Percentiles rank a stretch among this genome's conserved stretches.
Conservation (phyloP, 257 asterid genomes). For the Coffea eugenioides region DNA sequence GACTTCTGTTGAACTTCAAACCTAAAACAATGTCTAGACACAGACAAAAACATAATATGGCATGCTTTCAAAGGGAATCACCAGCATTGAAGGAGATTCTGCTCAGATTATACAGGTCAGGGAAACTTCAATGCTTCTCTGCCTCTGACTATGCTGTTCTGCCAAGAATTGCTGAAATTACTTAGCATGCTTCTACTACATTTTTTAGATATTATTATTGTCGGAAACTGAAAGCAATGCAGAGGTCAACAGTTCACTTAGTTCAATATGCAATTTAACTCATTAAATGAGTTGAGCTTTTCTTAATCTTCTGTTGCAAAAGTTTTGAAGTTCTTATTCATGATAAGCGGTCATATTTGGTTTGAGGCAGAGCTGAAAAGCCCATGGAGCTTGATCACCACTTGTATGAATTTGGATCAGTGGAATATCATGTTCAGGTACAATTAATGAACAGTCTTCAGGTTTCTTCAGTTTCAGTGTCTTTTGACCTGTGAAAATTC, state of each 20-base stretch:
- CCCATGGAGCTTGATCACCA: conserved; percentile 70
- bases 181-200: too few species aligned
- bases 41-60: conserved; percentile 33
- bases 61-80: conserved; percentile 80
- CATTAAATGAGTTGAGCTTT: not conserved
- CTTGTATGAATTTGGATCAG: conserved; percentile 77
- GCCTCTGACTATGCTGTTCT: not conserved
- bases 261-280: not conserved
- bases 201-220: not conserved
- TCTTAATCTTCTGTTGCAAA: not conserved
- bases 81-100: conserved; percentile 81
- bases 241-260: not conserved
- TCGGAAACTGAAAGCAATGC: not conserved
- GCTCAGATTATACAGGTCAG: conserved; percentile 65
- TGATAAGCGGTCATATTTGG: conserved; percentile 1
- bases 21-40: not conserved
- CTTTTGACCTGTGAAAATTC: not conserved
- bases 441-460: not conserved
- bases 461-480: not conserved
- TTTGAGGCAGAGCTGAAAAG: conserved; percentile 47
- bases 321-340: not conserved
- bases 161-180: not conserved
- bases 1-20: conserved; percentile 18
- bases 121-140: not conserved
- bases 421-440: conserved; percentile 84